Evolutionary conservation across 2,329 filamentous ascomycete genomes (phyloP), one percentile per base, ranked within the genome.

Genomic region (Cladophialophora bantiana): DNA sequence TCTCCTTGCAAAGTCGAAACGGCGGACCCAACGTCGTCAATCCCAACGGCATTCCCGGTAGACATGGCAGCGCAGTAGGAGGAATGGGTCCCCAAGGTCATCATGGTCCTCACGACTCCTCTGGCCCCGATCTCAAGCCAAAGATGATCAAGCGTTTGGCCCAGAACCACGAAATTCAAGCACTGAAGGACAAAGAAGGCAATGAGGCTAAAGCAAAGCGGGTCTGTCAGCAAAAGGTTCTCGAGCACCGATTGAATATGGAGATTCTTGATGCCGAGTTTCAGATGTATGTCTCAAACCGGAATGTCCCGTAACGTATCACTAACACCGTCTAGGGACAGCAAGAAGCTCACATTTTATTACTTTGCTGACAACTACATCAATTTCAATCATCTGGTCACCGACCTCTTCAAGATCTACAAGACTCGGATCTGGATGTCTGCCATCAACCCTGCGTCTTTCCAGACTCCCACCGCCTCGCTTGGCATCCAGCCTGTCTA

Each of bases 391-490:
- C 92, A 93, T 1, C 87, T 99, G 15, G 95, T 99, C 61, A 97
- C 94, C 0, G 95, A 99, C 77, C 85, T 99, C 12, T 99, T 98
- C 86, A 98, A 98, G 81, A 94, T 98, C 69, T 99, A 98, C 85
- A 99, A 99, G 83, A 97, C 94, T 26, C 89, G 96, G 73, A 99
- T 99, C 74, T 99, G 95, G 95, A 97, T 99, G 92, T 98, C 94
- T 4, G 95, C 95, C 3, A 96, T 99, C 78, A 99, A 99, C 77
- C 95, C 95, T 7, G 95, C 94, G 4, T 97, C 94, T 0, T 97
- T 98, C 78, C 91, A 91, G 31, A 94, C 89, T 69, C 90, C 91
- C 18, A 88, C 88, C 2, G 83, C 92, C 57, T 72, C 72, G 5
- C 69, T 73, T 12, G 90, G 90, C 32, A 82, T 93, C 26, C 89